phyloP scores from a whole-genome alignment of 2,329 filamentous ascomycete species.

The Xylaria hypoxylon region DNA sequence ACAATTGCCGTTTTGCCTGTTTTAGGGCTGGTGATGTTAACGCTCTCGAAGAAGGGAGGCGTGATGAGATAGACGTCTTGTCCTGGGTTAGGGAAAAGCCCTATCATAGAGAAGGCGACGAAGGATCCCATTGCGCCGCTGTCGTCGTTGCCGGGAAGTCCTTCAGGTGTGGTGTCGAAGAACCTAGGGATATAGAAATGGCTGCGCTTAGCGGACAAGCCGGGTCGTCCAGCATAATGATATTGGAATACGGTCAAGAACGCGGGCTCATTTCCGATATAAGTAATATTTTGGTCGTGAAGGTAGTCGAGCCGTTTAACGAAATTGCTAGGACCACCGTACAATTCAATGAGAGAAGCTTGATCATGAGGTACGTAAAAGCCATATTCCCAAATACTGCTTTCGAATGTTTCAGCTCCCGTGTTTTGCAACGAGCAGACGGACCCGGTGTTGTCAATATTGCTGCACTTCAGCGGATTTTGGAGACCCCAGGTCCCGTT shows the following conservation, averaged over 20 bases:
- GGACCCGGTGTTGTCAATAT: constrained; percentile 57
- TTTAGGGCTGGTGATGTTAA: constrained; percentile 67
- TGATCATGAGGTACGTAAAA: constrained; percentile 71
- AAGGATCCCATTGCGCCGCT: constrained; percentile 78
- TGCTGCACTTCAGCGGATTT: constrained; percentile 73
- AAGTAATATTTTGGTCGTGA: constrained; percentile 72
- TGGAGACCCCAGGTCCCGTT: constrained; percentile 78
- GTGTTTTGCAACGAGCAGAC: constrained; percentile 71
- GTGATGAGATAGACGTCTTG: constrained; percentile 79
- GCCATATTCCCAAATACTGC: constrained; percentile 77
- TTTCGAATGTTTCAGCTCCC: constrained; percentile 78
- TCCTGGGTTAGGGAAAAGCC: constrained; percentile 75
- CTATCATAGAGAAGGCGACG: constrained; percentile 74
- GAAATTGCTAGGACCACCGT: constrained; percentile 70
- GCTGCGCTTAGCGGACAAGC: constrained; percentile 62
- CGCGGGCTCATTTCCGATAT: constrained; percentile 70
- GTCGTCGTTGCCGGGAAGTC: constrained; percentile 78
- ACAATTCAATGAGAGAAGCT: constrained; percentile 64
- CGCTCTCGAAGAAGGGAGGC: constrained; percentile 72
- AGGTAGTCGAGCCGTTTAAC: constrained; percentile 71
- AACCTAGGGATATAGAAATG: constrained; percentile 74
- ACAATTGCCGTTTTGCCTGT: constrained; percentile 72
- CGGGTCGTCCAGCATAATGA: constrained; percentile 75
- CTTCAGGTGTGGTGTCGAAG: constrained; percentile 69
- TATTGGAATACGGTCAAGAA: constrained; percentile 69